phyloP scores from a whole-genome alignment of 1,284 basidiomycete species.

The Pascua sp. region DNA sequence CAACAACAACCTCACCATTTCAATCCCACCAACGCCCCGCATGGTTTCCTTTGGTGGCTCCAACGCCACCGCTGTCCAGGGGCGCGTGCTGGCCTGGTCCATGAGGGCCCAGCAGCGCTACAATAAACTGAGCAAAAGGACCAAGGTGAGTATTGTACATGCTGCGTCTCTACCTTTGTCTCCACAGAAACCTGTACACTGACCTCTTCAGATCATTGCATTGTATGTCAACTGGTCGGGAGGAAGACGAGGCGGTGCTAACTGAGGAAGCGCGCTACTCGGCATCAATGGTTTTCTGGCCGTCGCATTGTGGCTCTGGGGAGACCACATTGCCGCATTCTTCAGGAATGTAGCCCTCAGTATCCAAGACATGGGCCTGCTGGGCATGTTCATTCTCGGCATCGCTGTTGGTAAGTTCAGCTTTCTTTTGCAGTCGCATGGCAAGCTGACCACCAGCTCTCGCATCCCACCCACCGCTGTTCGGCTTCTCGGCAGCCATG shows the following conservation, averaged over 20 bases:
- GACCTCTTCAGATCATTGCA: no score
- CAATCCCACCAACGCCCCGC: no score
- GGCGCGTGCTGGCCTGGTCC: no score
- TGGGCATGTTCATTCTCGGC: constrained; percentile 37
- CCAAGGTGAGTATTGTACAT: no score
- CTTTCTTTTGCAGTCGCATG: no score
- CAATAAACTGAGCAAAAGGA: no score
- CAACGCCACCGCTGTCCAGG: no score
- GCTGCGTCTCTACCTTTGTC: no score
- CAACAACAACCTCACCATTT: no score
- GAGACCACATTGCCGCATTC: constrained; percentile 38
- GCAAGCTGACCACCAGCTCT: constrained; percentile 26
- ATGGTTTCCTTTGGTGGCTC: no score
- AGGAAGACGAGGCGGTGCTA: not conserved
- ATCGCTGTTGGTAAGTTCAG: constrained; percentile 35
- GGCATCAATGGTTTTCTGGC: constrained; percentile 27
- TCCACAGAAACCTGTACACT: no score
- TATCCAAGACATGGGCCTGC: constrained; percentile 34
- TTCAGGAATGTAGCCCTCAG: constrained; percentile 37
- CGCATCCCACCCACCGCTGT: constrained; percentile 47
- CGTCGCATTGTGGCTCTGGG: constrained; percentile 39
- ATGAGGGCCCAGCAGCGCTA: no score
- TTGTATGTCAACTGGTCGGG: not conserved
- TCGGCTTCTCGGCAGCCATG: constrained; percentile 45
- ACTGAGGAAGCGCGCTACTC: constrained; percentile 22